These are phyloP conservation scores for Hypoxylon cercidicola DNA, from an alignment of 495 filamentous ascomycete genomes.

Conservation along the genomic window DNA sequence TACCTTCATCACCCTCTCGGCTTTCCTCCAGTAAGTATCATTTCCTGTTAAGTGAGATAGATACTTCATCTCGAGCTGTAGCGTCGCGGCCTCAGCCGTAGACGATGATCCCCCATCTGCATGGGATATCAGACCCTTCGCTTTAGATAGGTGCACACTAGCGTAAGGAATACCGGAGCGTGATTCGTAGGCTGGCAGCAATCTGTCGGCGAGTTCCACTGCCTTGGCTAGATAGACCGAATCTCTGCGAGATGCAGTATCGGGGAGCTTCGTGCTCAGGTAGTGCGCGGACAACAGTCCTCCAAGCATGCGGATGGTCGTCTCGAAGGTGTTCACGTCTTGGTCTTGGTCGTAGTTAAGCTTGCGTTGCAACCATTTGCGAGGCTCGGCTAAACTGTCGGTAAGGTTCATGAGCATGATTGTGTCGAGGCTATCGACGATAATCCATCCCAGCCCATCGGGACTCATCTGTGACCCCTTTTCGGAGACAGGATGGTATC, in stretches of 20 bases:
- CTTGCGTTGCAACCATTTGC: slow-evolving; percentile 78
- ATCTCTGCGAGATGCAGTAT: slow-evolving; percentile 57
- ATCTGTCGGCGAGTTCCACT: slow-evolving; percentile 74
- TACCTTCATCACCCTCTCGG: slow-evolving; percentile 78
- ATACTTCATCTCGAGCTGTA: slow-evolving; percentile 89
- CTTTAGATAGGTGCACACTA: slow-evolving; percentile 76
- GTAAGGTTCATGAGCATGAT: slow-evolving; percentile 88
- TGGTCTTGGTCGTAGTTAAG: slow-evolving; percentile 77
- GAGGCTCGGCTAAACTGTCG: slow-evolving; percentile 72
- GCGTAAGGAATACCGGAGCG: slow-evolving; percentile 76
- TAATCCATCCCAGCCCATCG: slow-evolving; percentile 79
- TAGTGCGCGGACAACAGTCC: slow-evolving; percentile 83
- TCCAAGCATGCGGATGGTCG: slow-evolving; percentile 83
- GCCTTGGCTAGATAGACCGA: slow-evolving; percentile 81
- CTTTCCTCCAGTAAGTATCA: slow-evolving; percentile 76
- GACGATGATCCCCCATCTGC: slow-evolving; percentile 77
- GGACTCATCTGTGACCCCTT: slow-evolving; percentile 72
- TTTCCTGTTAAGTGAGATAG: slow-evolving; percentile 81
- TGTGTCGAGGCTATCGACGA: slow-evolving; percentile 82
- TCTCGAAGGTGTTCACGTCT: slow-evolving; percentile 85
- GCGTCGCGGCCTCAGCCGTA: slow-evolving; percentile 76
- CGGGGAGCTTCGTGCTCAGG: slow-evolving; percentile 56
- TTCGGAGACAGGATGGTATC: slow-evolving; percentile 73
- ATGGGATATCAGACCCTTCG: slow-evolving; percentile 70
- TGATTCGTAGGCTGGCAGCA: slow-evolving; percentile 78